Conservation (phyloP, 352 stramenopile genomes). For the Pythium brachiatum region DNA sequence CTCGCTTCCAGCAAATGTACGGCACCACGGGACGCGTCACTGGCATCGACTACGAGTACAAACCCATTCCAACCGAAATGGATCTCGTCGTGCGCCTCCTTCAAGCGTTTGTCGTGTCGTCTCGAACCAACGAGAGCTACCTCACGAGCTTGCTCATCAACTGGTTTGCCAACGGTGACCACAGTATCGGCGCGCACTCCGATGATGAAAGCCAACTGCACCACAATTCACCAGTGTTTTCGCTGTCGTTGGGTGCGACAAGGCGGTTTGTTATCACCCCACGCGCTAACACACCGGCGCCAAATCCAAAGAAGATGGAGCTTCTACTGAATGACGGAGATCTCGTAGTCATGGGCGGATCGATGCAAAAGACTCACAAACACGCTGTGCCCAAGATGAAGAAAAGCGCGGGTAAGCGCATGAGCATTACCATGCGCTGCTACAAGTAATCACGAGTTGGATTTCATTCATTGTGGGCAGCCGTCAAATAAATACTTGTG, state of each 20-base stretch:
- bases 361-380: conserved; percentile 75
- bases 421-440: conserved; percentile 59
- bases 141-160: conserved; percentile 52
- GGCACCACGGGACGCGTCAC: conserved; percentile 52
- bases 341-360: conserved; percentile 78
- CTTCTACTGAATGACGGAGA: conserved; percentile 70
- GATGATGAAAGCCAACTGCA: conserved; percentile 72
- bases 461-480: not conserved
- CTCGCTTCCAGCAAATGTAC: conserved; percentile 67
- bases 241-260: conserved; percentile 63
- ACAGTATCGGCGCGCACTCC: conserved; percentile 77
- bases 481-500: conserved; percentile 7
- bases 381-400: conserved; percentile 78
- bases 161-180: conserved; percentile 79
- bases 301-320: conserved; percentile 35
- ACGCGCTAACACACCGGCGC: conserved; percentile 19
- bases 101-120: conserved; percentile 40
- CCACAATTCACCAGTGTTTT: conserved; percentile 53
- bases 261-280: conserved; percentile 70
- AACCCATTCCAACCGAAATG: conserved; percentile 38
- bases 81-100: conserved; percentile 40
- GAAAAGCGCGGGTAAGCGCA: conserved; percentile 34
- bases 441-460: too few relatives aligned
- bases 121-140: conserved; percentile 15
- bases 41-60: conserved; percentile 45